Conservation (phyloP, 2,329 filamentous ascomycete species). For the Colletotrichum kahawae region DNA sequence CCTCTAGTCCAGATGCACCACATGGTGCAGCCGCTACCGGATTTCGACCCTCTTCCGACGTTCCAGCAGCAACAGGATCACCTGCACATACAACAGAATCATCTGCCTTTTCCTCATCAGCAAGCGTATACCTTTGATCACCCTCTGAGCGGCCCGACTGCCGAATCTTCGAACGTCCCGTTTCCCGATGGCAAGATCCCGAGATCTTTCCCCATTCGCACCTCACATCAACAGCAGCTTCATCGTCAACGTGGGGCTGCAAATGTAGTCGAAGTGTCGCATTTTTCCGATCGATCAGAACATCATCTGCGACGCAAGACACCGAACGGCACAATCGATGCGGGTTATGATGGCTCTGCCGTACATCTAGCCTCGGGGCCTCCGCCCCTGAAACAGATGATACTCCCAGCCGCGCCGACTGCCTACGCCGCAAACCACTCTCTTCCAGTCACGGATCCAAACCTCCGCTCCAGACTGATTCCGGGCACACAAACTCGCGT, state of each 20-base stretch:
- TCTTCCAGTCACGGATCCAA: background rate
- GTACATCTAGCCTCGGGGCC: constrained; percentile 75
- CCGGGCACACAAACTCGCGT: background rate
- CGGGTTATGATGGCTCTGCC: constrained; percentile 86
- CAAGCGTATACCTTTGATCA: constrained; percentile 16
- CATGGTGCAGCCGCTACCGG: constrained; percentile 50
- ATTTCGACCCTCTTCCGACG: constrained; percentile 40
- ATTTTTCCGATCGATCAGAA: constrained; percentile 53
- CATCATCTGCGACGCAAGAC: constrained; percentile 90
- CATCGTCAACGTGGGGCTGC: constrained; percentile 26
- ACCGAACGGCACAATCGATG: constrained; percentile 89
- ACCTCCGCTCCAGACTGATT: background rate
- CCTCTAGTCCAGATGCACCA: constrained; percentile 58
- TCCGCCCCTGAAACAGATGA: constrained; percentile 82
- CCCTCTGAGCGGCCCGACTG: constrained; percentile 25
- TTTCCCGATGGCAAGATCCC: constrained; percentile 27
- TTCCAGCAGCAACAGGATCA: constrained; percentile 28
- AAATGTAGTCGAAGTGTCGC: background rate
- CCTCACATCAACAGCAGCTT: constrained; percentile 33
- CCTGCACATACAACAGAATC: constrained; percentile 25
- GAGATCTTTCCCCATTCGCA: constrained; percentile 40
- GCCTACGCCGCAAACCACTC: constrained; percentile 22
- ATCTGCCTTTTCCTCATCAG: constrained; percentile 26
- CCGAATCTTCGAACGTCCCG: background rate
- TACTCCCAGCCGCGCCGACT: constrained; percentile 64